phyloP scores from a whole-genome alignment of 257 asterid genomes.

The Vinca minor region DNA sequence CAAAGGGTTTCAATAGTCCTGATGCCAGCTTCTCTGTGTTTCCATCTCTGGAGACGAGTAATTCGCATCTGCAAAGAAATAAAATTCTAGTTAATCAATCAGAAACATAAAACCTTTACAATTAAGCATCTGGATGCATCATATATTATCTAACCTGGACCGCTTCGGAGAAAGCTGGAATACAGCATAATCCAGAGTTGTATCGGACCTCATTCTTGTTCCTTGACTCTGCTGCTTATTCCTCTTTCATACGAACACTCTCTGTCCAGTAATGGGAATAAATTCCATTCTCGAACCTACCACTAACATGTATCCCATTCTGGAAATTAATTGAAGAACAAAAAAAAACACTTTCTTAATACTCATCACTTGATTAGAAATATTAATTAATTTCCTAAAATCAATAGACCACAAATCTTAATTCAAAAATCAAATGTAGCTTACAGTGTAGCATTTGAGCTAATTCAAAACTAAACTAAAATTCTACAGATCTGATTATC shows the following conservation, averaged over 20 bases:
- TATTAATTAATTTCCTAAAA: background rate
- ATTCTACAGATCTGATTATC: conserved; percentile 48
- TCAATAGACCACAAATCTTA: conserved; percentile 14
- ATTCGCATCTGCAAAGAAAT: conserved; percentile 63
- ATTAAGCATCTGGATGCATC: background rate
- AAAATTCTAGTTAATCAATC: conserved; percentile 13
- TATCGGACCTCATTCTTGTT: conserved; percentile 54
- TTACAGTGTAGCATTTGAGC: background rate
- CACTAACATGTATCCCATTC: conserved; percentile 1
- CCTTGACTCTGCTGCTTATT: conserved; percentile 13
- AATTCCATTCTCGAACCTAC: conserved; percentile 8
- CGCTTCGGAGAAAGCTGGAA: conserved; percentile 85
- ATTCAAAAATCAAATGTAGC: conserved; percentile 6
- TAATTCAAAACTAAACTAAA: conserved; percentile 5
- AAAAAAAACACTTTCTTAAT: background rate
- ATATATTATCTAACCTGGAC: conserved; percentile 42
- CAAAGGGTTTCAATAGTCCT: conserved; percentile 80
- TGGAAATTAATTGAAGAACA: background rate
- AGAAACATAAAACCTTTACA: no score
- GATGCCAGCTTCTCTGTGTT: conserved; percentile 83
- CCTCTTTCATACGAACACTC: conserved; percentile 27
- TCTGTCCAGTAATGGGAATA: conserved; percentile 16
- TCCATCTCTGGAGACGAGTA: conserved; percentile 68
- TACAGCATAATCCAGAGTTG: conserved; percentile 74
- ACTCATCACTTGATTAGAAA: background rate